A percentile compares a stretch with the other conserved stretches of the same genome.
Evolutionary conservation across 352 stramenopile genomes (phyloP).

Genomic region (Thraustotheca clavata): DNA sequence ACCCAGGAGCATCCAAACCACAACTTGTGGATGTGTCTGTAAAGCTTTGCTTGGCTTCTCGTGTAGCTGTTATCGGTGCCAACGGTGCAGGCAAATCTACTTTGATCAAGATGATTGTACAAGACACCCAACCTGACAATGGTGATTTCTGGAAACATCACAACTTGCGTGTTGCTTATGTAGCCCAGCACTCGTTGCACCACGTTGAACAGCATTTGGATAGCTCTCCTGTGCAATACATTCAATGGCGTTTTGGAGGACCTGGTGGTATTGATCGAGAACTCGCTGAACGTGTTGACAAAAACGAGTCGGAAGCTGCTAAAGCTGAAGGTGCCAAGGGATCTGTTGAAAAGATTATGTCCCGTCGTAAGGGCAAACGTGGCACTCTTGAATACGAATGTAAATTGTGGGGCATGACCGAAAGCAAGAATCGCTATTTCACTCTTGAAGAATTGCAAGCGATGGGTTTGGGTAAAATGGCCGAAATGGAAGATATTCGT

Average conservation of each 20-base stretch:
- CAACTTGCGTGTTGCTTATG: slow-evolving; percentile 93
- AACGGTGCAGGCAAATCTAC: slow-evolving; percentile 98
- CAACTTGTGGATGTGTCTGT: slow-evolving; percentile 90
- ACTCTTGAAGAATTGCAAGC: slow-evolving; percentile 57
- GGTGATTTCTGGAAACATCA: slow-evolving; percentile 78
- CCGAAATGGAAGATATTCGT: slow-evolving; percentile 52
- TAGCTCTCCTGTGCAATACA: slow-evolving; percentile 95
- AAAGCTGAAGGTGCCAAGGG: slow-evolving; percentile 85
- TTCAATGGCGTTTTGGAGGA: slow-evolving; percentile 94
- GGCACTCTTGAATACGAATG: slow-evolving; percentile 81
- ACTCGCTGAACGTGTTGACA: slow-evolving; percentile 78
- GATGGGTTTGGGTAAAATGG: slow-evolving; percentile 56
- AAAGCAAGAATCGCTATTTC: slow-evolving; percentile 58
- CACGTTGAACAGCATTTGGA: slow-evolving; percentile 94
- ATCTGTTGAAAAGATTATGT: slow-evolving; percentile 94
- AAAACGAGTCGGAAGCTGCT: slow-evolving; percentile 90
- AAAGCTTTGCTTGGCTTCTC: slow-evolving; percentile 92
- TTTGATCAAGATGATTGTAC: slow-evolving; percentile 94
- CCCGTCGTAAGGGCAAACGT: slow-evolving; percentile 57
- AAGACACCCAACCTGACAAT: slow-evolving; percentile 65
- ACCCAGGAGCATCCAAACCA: slow-evolving; percentile 72
- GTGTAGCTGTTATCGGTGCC: slow-evolving; percentile 93
- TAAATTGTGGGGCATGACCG: slow-evolving; percentile 76
- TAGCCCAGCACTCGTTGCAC: slow-evolving; percentile 96
- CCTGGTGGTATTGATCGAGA: slow-evolving; percentile 94